A percentile compares a stretch with the other conserved stretches of the same genome.
These are phyloP conservation scores for Sequoia sempervirens DNA, from an alignment of 75 land plant species.

Conservation along the genomic window DNA sequence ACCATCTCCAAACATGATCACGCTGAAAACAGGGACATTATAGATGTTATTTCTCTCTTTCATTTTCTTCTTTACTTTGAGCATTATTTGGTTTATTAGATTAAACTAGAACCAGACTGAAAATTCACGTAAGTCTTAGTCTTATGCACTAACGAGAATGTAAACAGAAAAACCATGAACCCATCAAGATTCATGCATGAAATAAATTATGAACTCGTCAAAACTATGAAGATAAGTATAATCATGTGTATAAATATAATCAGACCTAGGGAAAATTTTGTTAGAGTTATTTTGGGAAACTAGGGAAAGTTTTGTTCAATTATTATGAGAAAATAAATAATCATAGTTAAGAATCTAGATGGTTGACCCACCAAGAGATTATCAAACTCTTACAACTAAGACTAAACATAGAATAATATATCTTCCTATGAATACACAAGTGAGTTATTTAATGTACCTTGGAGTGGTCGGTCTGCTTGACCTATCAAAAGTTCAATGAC, in stretches of 20 bases:
- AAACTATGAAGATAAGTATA: neutral
- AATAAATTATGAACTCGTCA: too few relatives aligned
- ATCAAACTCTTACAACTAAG: neutral
- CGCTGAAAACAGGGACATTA: too few relatives aligned
- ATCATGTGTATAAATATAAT: neutral
- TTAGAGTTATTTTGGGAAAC: neutral
- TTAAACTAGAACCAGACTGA: neutral
- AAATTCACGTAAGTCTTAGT: neutral
- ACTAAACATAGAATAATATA: neutral
- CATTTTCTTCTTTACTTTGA: neutral
- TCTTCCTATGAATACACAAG: neutral
- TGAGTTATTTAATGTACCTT: neutral
- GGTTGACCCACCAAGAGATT: neutral
- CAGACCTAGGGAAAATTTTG: neutral
- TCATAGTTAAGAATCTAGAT: neutral
- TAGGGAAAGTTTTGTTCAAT: neutral
- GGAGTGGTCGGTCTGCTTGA: neutral
- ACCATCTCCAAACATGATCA: too few relatives aligned
- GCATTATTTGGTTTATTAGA: neutral
- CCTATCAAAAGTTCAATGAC: neutral
- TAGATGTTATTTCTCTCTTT: too few relatives aligned
- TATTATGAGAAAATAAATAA: neutral
- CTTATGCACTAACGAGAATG: neutral
- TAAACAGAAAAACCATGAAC: neutral
- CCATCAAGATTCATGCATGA: neutral